A percentile compares a stretch with the other conserved stretches of the same genome.
phyloP scores from a whole-genome alignment of 192 early-diverging fungal genomes.

The Backusella psychrophila region DNA sequence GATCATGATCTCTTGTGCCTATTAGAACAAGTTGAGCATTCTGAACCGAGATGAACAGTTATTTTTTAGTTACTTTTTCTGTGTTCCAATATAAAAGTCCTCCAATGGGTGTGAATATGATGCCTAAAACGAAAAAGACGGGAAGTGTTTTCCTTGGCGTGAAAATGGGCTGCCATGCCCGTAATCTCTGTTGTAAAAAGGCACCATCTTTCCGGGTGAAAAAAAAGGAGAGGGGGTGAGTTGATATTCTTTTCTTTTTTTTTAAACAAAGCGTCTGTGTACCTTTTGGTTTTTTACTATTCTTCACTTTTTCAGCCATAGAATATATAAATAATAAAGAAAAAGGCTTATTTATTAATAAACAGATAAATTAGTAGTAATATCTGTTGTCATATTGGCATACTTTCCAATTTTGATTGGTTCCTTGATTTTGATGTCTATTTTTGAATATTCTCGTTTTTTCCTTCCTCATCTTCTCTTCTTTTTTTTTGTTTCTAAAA shows the following conservation, averaged over 20 bases:
- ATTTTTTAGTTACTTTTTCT: not conserved
- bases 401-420: not conserved
- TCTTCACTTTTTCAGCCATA: slow-evolving; percentile 18
- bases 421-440: not conserved
- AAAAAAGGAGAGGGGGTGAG: not conserved
- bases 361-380: not conserved
- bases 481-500: no score
- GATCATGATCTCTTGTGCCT: slow-evolving; percentile 47
- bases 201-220: slow-evolving; percentile 63
- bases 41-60: slow-evolving; percentile 22
- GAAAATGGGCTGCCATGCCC: slow-evolving; percentile 96
- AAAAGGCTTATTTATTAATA: not conserved
- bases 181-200: slow-evolving; percentile 95
- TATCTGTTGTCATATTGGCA: not conserved
- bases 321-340: not conserved
- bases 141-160: slow-evolving; percentile 94
- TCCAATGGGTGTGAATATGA: slow-evolving; percentile 91
- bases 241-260: no score
- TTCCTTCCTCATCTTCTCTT: not conserved
- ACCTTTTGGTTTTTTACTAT: slow-evolving; percentile 17
- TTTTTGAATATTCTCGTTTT: not conserved
- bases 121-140: slow-evolving; percentile 90
- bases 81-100: slow-evolving; percentile 81
- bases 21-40: slow-evolving; percentile 24
- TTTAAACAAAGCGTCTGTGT: not conserved